Evolutionary conservation across 148 eudicot genomes (phyloP).

Genomic region (Dianthus caryophyllus): DNA sequence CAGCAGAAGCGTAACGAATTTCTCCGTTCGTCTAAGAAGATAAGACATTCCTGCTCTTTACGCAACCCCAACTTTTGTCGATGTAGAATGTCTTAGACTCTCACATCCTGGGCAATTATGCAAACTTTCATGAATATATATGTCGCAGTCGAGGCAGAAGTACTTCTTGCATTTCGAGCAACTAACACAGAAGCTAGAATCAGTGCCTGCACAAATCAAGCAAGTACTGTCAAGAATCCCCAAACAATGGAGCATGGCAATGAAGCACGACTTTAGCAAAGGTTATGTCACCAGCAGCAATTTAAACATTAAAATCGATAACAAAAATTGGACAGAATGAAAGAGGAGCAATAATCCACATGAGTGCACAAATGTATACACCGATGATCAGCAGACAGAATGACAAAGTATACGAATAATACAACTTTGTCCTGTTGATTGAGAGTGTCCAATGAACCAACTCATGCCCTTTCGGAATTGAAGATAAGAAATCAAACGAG

Average conservation of each 20-base stretch:
- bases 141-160: conserved; percentile 91
- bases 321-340: background rate
- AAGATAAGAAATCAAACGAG: background rate
- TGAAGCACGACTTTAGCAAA: background rate
- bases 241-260: background rate
- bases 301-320: background rate
- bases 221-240: background rate
- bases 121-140: conserved; percentile 93
- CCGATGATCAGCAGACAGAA: background rate
- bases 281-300: background rate
- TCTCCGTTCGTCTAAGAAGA: background rate
- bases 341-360: background rate
- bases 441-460: background rate
- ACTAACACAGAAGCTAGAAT: conserved; percentile 43
- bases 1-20: background rate
- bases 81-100: conserved; percentile 54
- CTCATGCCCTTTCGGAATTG: background rate
- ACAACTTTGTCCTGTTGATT: background rate
- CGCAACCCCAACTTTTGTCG: conserved; percentile 23
- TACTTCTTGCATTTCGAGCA: conserved; percentile 77
- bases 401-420: background rate
- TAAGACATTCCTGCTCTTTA: conserved; percentile 7
- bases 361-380: background rate
- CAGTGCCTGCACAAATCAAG: conserved; percentile 50
- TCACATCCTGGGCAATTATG: conserved; percentile 96